Base-by-base conservation (phyloP, 2,329 filamentous ascomycete genomes). In the Alternaria viburni region DNA sequence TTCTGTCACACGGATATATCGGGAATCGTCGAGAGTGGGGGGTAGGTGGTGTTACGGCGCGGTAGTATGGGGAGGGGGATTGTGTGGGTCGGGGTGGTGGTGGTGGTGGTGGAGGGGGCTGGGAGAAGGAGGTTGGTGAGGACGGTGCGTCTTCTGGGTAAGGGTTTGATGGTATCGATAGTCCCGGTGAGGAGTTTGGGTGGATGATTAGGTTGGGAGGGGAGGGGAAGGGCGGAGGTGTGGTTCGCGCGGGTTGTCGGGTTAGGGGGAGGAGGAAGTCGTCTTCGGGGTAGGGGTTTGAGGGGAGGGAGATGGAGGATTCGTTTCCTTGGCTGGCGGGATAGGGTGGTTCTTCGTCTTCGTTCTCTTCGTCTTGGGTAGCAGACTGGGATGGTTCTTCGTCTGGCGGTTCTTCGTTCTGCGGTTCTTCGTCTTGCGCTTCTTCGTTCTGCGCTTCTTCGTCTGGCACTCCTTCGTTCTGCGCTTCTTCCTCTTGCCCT, bases 231-330 rank as follows among this genome's bases (percentile, higher is more conserved):
- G 30, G 25, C 6, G 17, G 32, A 17, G 19, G 13, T 15, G 25
- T 21, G 17, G 36, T 57, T 13, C 36, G 36, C 0, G 36, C 36
- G n/a, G 23, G 26, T 36, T 47, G 15, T 5, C n/a, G 25, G 47
- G 28, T 41, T 32, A 50, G 21, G 26, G 54, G 46, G 36, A 61
- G 19, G 45, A 57, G 45, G 32, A 44, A 32, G 59, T 61, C 25
- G 19, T 57, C 54, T 51, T 61, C 59, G 12, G 54, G 45, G 36
- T 61, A 44, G 45, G 59, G 59, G 25, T 36, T 57, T 25, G 43
- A 55, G 9, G 32, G 21, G 26, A 32, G 36, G 36, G 36, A 41
- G 36, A 41, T 17, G 36, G 36, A 41, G n/a, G 26, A 12, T 17
- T 57, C 32, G 36, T 41, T 58, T 41, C 15, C 5, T 51, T 11